Percentiles rank a stretch among this genome's conserved stretches.
Conservation (phyloP, 768 basidiomycete genomes). For the Suillus sp. region DNA sequence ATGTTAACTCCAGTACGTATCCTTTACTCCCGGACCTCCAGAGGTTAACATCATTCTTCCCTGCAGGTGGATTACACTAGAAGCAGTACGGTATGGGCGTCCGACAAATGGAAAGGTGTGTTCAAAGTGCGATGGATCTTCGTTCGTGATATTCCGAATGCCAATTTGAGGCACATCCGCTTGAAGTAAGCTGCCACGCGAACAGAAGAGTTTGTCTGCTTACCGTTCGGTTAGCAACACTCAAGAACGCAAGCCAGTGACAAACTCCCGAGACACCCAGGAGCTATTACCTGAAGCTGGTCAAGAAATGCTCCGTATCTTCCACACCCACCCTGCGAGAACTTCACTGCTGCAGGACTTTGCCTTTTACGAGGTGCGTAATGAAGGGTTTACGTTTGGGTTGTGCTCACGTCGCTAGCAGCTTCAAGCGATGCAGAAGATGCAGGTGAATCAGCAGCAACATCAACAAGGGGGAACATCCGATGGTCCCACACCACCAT, state of each 20-base stretch:
- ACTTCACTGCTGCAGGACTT: constrained; percentile 94
- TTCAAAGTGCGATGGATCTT: constrained; percentile 99
- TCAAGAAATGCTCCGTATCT: constrained; percentile 94
- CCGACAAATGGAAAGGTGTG: constrained; percentile 99
- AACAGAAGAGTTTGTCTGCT: constrained; percentile 10
- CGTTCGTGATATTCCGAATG: constrained; percentile 92
- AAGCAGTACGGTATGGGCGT: constrained; percentile 97
- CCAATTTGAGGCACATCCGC: constrained; percentile 86
- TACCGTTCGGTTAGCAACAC: constrained; percentile 70
- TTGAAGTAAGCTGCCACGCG: constrained; percentile 53
- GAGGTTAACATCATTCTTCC: constrained; percentile 9
- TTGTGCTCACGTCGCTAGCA: constrained; percentile 30
- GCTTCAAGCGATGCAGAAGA: constrained; percentile 87
- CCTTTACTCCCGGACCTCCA: neutral
- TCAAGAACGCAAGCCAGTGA: constrained; percentile 97
- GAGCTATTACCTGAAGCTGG: constrained; percentile 96
- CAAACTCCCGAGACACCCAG: constrained; percentile 97
- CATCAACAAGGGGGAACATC: constrained; percentile 31
- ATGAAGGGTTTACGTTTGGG: neutral
- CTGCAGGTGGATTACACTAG: constrained; percentile 85
- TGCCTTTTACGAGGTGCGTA: constrained; percentile 82
- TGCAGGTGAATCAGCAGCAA: constrained; percentile 31
- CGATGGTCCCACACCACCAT: constrained; percentile 34
- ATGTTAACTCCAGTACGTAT: constrained; percentile 87
- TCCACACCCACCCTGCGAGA: constrained; percentile 89